Base-by-base conservation (phyloP, 495 filamentous ascomycete genomes). In the Daldinia loculata region DNA sequence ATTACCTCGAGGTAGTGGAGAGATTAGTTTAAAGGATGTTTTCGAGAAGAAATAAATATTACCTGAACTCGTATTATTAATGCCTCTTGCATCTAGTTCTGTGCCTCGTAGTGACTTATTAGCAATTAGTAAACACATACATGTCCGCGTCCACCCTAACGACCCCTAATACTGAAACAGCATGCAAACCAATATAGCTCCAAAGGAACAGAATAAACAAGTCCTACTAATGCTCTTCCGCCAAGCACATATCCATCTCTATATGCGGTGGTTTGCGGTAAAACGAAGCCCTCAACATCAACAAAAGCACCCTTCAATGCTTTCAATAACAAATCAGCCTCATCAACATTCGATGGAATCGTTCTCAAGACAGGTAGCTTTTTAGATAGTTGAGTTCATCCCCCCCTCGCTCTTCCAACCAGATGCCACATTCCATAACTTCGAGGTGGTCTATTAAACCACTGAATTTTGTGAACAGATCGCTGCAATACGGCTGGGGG, bases 11-110 rank as follows among this genome's bases (percentile, higher is more conserved):
- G 96, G 96, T 1, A 97, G 87, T 70, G 94, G 92, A 12, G 83
- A 95, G 76, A 77, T 95, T 22, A 94, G 88, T 79, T 80, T 98
- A 56, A 94, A 94, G 78, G 93, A 97, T 81, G 80, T 94, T 17
- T 78, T 97, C 38, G 93, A 83, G 67, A 74, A 71, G 22, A 80
- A 83, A 53, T 76, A 76, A 57, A 41, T 48, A 26, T 14, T 38
- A 51, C 34, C 6, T 29, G 36, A 19, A 56, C n/a, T 56, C 7
- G 11, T 41, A 26, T 59, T 15, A 60, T 51, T 32, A 30, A 15
- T 38, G 8, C 29, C 14, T 50, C 15, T 15, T 43, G 1, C 34
- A 24, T 38, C 6, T 61, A 26, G 32, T 26, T 36, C 6, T 30
- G 2, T 27, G 12, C 34, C 17, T 38, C 4, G 9, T 27, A 58